Percentiles rank a stretch among this genome's conserved stretches.
Evolutionary conservation across 352 stramenopile species (phyloP).

Genomic region (Phytophthora rubi): DNA sequence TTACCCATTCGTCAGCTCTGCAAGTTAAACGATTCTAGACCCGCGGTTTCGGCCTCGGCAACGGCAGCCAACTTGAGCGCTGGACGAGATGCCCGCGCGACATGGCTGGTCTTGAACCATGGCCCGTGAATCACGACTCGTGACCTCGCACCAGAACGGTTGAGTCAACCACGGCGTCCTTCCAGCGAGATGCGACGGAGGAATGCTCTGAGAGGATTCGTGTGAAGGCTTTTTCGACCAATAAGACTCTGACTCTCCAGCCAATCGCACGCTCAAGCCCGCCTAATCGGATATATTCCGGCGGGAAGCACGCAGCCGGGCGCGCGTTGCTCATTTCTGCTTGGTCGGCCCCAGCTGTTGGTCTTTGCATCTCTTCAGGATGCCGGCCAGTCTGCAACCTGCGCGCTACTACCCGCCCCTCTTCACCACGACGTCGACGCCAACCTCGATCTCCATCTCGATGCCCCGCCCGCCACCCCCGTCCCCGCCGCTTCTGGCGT

Average conservation of each 20-base stretch:
- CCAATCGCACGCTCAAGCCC: neutral
- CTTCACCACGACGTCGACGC: neutral
- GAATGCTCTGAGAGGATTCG: neutral
- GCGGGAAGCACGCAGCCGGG: neutral
- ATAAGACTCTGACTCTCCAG: neutral
- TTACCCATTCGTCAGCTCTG: too few species aligned
- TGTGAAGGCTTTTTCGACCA: neutral
- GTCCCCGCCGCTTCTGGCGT: too few species aligned
- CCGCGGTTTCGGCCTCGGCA: too few species aligned
- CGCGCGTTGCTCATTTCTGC: constrained; percentile 16
- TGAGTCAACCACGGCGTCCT: constrained; percentile 15
- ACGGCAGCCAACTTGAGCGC: neutral
- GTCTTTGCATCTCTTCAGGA: neutral
- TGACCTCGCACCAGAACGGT: constrained; percentile 12
- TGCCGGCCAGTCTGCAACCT: constrained; percentile 1
- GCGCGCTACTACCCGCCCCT: constrained; percentile 1
- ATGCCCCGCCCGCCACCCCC: neutral
- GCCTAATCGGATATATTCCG: neutral
- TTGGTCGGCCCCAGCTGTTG: neutral
- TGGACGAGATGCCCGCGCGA: too few species aligned
- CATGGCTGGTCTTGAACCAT: too few species aligned
- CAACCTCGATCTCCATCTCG: neutral
- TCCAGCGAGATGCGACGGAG: neutral
- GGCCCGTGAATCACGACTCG: neutral
- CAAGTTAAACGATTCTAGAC: too few species aligned